phyloP scores from a whole-genome alignment of 192 early-diverging fungal genomes.

The Mortierella hygrophila region DNA sequence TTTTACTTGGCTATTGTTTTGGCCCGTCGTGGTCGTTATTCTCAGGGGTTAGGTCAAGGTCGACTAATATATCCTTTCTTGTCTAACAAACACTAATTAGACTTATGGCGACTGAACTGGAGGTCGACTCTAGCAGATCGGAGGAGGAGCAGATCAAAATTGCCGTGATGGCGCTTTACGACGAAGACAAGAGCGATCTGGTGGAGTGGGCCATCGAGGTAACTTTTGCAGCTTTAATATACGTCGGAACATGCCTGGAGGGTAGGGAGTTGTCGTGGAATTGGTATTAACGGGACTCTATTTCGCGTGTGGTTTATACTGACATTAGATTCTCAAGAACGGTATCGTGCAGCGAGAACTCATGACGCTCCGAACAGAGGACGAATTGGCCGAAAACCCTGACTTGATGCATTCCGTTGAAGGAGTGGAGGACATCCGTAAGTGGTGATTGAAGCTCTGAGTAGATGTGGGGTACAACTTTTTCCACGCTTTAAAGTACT shows the following conservation, averaged over 20 bases:
- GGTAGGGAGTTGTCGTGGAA: neutral
- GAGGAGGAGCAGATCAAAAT: constrained; percentile 65
- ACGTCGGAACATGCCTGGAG: neutral
- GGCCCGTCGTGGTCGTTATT: neutral
- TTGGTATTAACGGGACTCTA: neutral
- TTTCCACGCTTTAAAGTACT: neutral
- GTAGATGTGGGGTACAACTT: neutral
- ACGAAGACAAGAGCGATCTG: constrained; percentile 52
- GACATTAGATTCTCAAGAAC: constrained; percentile 55
- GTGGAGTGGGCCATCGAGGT: constrained; percentile 61
- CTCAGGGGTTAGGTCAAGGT: too few relatives aligned
- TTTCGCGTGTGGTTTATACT: neutral
- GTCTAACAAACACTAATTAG: neutral
- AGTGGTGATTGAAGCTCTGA: neutral
- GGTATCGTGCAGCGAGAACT: constrained; percentile 49
- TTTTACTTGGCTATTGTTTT: neutral
- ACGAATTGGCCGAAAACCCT: constrained; percentile 45
- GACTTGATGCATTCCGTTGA: constrained; percentile 50
- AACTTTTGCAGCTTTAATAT: neutral
- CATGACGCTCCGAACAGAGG: constrained; percentile 47
- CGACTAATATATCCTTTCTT: too few relatives aligned
- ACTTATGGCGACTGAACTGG: constrained; percentile 38
- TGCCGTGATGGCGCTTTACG: constrained; percentile 59
- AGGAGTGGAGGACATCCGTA: constrained; percentile 48
- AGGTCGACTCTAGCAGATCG: constrained; percentile 47